Evolutionary conservation across 2,329 filamentous ascomycete species (phyloP), one percentile per base, ranked within the genome.

Genomic region (Colletotrichum gloeosporioides): DNA sequence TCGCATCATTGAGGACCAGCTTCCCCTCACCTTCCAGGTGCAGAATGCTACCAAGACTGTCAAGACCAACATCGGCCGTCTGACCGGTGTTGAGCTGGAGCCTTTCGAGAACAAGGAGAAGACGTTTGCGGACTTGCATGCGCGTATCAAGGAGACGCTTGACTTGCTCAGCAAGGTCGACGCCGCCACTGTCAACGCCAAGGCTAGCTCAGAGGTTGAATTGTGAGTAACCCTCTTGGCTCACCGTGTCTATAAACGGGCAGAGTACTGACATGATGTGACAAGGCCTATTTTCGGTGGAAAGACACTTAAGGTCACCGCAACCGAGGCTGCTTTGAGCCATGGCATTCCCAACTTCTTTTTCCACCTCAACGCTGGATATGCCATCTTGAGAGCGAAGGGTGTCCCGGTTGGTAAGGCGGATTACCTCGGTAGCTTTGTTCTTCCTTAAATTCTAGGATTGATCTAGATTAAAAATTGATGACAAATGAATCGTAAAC

Each of bases 331-430:
- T 74, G 79, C 90, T 8, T 77, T 85, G 22, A 80, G 81, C 3
- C 89, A 87, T 80, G 86, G 83, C 4, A 74, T 92, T 53, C 91
- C 91, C 15, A 93, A 93, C 80, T 87, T 92, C 79, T 92, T 87
- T 82, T 93, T 93, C 81, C 92, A 93, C 79, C 76, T 90, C 6
- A 87, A 84, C 29, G 91, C 87, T 8, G 88, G 89, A 8, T 93
- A 93, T 81, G 85, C 81, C 3, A 89, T 94, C 65, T 79, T 93
- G 79, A 84, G 92, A 65, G 85, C 84, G 63, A 87, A 89, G 81
- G 92, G 91, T 0, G 89, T 93, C 16, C 87, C 87, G 2, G 27
- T 94, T 34, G 91, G 91, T 13, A 93, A 93, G 86, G 49, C 78
- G 25, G 90, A 93, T 78, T 93, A 86, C 79, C 78, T 92, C 63